phyloP scores from a whole-genome alignment of 176 grass and related monocot genomes.

The Zoysia japonica region DNA sequence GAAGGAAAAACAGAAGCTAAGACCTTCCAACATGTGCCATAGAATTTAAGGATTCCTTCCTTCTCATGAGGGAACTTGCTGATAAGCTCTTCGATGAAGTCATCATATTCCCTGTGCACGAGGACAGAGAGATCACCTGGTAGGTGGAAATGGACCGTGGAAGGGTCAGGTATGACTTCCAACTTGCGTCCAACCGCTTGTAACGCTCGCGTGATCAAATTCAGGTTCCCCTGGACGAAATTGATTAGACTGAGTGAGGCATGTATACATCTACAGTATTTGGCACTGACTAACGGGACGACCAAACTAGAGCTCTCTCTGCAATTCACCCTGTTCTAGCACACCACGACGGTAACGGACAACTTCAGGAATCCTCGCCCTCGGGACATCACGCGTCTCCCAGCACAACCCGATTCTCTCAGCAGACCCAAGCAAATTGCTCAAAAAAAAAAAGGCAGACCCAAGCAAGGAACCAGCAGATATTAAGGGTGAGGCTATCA shows the following conservation, averaged over 20 bases:
- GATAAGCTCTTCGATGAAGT: constrained; percentile 65
- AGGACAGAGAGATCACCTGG: constrained; percentile 72
- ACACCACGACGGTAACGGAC: too few species aligned
- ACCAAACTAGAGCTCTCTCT: neutral
- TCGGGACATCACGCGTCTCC: too few species aligned
- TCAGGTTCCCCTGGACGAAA: constrained; percentile 72
- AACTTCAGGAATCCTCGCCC: too few species aligned
- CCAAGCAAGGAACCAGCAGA: too few species aligned
- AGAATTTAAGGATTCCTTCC: constrained; percentile 81
- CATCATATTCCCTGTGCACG: constrained; percentile 71
- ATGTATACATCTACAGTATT: neutral
- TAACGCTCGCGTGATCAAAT: constrained; percentile 86
- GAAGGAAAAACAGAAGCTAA: neutral
- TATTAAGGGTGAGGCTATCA: neutral
- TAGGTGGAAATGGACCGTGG: constrained; percentile 86
- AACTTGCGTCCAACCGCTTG: constrained; percentile 79
- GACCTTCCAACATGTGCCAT: constrained; percentile 89
- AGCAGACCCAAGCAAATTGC: too few species aligned
- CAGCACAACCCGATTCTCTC: too few species aligned
- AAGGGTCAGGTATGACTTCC: constrained; percentile 87
- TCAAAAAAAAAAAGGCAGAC: too few species aligned
- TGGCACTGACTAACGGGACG: neutral
- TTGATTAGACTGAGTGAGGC: neutral
- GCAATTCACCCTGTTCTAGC: neutral
- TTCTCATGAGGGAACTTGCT: constrained; percentile 89